phyloP scores from a whole-genome alignment of 2,329 filamentous ascomycete genomes.

The Fusarium sp. region DNA sequence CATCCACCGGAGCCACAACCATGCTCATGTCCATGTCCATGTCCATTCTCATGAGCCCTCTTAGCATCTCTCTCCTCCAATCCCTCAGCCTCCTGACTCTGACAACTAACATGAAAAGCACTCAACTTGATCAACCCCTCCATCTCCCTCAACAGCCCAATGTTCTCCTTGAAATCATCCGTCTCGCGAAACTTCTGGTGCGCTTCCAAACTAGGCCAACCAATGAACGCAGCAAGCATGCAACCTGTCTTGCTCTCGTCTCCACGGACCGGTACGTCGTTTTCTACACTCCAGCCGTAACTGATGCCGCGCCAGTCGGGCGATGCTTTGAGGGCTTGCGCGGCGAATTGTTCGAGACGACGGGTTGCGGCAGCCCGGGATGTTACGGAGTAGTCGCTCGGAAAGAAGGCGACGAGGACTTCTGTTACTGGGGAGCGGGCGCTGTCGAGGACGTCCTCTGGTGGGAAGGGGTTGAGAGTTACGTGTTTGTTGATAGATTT shows the following conservation, averaged over 20 bases:
- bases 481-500: constrained; percentile 42
- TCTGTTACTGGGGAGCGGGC: constrained; percentile 39
- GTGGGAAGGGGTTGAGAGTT: constrained; percentile 35
- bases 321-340: constrained; percentile 30
- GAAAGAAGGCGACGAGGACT: constrained; percentile 40
- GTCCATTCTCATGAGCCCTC: constrained; percentile 23
- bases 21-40: constrained; percentile 26
- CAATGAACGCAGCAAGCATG: constrained; percentile 48
- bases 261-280: constrained; percentile 48
- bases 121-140: constrained; percentile 39
- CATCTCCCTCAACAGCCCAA: constrained; percentile 43
- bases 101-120: constrained; percentile 41
- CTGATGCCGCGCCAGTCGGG: constrained; percentile 42
- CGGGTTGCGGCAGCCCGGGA: constrained; percentile 36
- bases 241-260: constrained; percentile 45
- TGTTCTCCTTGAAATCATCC: constrained; percentile 51
- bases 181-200: constrained; percentile 53
- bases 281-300: constrained; percentile 51
- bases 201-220: constrained; percentile 55
- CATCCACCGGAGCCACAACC: constrained; percentile 26
- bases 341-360: constrained; percentile 34
- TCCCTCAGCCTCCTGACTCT: constrained; percentile 26
- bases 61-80: constrained; percentile 20
- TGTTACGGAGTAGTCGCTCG: constrained; percentile 33
- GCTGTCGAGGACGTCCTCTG: constrained; percentile 40